These are phyloP conservation scores for Paramyrothecium sp. DNA, from an alignment of 2,329 filamentous ascomycete species.

Conservation along the genomic window DNA sequence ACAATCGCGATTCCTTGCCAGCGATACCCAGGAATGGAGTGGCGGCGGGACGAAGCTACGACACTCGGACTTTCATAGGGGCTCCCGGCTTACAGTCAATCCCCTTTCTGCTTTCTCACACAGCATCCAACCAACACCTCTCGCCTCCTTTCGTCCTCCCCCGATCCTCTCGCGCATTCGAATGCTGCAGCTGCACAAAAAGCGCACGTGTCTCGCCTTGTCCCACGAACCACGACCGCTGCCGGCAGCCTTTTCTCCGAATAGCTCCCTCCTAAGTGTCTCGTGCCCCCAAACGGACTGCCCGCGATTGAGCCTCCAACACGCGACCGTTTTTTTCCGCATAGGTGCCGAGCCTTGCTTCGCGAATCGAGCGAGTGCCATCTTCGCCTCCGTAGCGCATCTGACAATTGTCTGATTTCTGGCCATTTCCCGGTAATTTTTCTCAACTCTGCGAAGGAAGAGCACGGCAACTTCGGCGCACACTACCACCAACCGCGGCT, in stretches of 20 bases:
- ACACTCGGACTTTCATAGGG: no score
- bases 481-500: not conserved
- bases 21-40: no score
- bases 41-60: no score
- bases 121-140: not conserved
- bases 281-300: not conserved
- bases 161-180: not conserved
- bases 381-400: no score
- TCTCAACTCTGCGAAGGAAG: not conserved
- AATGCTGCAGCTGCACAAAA: not conserved
- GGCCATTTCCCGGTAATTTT: not conserved
- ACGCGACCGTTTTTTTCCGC: not conserved
- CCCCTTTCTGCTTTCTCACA: not conserved
- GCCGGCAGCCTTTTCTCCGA: not conserved
- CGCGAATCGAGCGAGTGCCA: no score
- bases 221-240: not conserved
- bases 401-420: no score
- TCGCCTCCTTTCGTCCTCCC: not conserved
- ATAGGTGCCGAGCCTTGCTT: not conserved
- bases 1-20: no score
- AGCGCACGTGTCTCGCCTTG: not conserved
- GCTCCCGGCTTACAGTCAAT: not conserved
- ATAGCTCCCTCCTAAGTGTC: not conserved
- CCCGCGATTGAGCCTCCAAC: not conserved
- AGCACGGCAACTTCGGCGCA: not conserved